Conservation (phyloP, 345 rosid species). For the Jatropha curcas region DNA sequence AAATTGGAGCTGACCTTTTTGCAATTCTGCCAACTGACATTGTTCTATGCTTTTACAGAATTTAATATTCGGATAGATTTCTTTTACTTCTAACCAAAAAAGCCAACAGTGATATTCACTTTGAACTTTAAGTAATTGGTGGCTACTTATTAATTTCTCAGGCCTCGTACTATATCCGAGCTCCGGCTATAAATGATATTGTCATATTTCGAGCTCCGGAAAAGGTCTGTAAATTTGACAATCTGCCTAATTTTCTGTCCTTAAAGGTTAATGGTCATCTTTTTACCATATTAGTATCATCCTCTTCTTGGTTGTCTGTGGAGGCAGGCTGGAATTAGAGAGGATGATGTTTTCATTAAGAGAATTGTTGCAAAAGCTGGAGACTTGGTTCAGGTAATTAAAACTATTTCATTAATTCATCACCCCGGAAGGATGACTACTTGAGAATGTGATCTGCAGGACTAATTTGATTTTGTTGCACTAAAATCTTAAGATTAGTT, state of each 20-base stretch:
- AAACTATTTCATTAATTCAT: slow-evolving; percentile 3
- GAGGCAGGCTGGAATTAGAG: slow-evolving; percentile 25
- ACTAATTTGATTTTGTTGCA: neutral
- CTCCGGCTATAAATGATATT: slow-evolving; percentile 37
- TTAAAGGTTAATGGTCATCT: neutral
- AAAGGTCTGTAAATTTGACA: slow-evolving; percentile 26
- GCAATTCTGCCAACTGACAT: neutral
- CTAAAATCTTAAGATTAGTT: neutral
- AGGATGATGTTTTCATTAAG: slow-evolving; percentile 36
- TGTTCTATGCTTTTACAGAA: neutral
- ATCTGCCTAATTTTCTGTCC: neutral
- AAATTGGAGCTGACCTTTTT: too few relatives aligned
- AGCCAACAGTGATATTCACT: neutral
- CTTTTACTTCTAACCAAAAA: neutral
- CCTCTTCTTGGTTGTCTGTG: slow-evolving; percentile 5
- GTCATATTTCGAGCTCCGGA: slow-evolving; percentile 39
- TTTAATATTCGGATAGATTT: neutral
- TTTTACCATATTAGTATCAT: neutral
- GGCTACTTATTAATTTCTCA: slow-evolving; percentile 17
- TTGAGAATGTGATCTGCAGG: neutral
- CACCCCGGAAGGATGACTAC: neutral
- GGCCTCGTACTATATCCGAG: slow-evolving; percentile 38
- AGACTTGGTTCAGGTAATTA: slow-evolving; percentile 38
- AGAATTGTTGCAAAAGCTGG: slow-evolving; percentile 45
- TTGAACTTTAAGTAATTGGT: neutral